phyloP scores from a whole-genome alignment of 1,284 basidiomycete genomes.

The Bjerkandera adusta region DNA sequence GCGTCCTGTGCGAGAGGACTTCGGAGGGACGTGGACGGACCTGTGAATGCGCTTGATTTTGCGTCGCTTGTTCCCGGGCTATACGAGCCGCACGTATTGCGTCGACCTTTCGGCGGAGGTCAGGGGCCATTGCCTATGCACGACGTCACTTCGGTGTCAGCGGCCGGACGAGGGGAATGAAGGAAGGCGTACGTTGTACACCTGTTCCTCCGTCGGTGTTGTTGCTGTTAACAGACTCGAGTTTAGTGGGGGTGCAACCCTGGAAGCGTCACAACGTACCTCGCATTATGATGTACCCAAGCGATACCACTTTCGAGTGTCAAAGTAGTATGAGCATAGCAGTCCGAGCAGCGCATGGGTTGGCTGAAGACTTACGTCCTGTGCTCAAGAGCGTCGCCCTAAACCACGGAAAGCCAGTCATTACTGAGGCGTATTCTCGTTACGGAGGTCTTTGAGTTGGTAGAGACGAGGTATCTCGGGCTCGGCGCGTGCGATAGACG shows the following conservation, averaged over 20 bases:
- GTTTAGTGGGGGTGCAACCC: not conserved
- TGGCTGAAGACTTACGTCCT: constrained; percentile 42
- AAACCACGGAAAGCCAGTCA: constrained; percentile 25
- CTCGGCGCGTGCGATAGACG: too few species aligned
- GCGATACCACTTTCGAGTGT: constrained; percentile 46
- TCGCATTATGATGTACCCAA: constrained; percentile 65
- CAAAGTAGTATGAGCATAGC: not conserved
- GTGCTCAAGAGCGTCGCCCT: constrained; percentile 37
- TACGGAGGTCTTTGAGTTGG: too few species aligned
- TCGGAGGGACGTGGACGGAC: constrained; percentile 39
- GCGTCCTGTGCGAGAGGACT: too few species aligned
- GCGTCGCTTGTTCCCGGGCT: constrained; percentile 52
- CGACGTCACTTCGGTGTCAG: not conserved
- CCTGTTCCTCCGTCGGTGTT: constrained; percentile 28
- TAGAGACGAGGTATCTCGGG: too few species aligned
- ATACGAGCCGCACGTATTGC: constrained; percentile 54
- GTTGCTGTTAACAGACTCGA: constrained; percentile 10
- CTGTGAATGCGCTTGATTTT: constrained; percentile 53
- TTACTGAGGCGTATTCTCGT: too few species aligned
- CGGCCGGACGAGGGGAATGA: not conserved
- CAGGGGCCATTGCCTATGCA: constrained; percentile 61
- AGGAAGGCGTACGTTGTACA: constrained; percentile 32
- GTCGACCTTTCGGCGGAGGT: constrained; percentile 65
- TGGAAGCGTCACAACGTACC: constrained; percentile 38
- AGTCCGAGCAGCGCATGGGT: constrained; percentile 10